These are phyloP conservation scores for Durotheca rogersii DNA, from an alignment of 495 filamentous ascomycete genomes.

Conservation along the genomic window DNA sequence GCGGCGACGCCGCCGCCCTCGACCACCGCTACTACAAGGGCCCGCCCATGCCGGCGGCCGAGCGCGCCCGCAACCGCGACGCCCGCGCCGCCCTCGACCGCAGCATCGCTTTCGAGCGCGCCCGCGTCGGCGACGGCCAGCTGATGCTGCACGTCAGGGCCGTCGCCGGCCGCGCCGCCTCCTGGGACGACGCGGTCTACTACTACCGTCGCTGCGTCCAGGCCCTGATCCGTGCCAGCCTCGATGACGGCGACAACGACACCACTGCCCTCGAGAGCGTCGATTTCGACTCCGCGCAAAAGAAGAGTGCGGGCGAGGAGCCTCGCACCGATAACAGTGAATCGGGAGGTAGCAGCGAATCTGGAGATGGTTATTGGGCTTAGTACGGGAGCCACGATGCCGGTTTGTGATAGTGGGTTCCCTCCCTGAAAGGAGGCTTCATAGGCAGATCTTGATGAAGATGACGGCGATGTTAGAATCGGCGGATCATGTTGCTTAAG, in stretches of 20 bases:
- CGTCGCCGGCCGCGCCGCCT: neutral
- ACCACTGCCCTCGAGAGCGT: too few species aligned
- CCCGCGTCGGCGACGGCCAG: slow-evolving; percentile 5
- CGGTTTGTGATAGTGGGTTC: too few species aligned
- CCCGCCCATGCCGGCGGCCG: rapidly evolving
- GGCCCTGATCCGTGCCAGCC: neutral
- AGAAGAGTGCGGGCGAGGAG: too few species aligned
- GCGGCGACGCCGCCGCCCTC: neutral
- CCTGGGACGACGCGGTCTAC: slow-evolving; percentile 3
- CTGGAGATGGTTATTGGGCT: too few species aligned
- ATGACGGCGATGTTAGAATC: too few species aligned
- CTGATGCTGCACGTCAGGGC: neutral
- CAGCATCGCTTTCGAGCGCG: neutral
- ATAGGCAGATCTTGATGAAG: too few species aligned
- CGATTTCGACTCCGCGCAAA: too few species aligned
- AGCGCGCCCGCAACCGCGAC: neutral
- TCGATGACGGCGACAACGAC: slow-evolving; percentile 2
- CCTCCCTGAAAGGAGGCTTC: too few species aligned
- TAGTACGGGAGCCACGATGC: too few species aligned
- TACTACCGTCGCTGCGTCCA: neutral
- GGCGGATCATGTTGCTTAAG: too few species aligned
- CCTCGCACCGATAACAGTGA: too few species aligned
- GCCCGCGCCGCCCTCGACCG: neutral
- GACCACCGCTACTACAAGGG: neutral
- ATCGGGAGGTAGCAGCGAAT: too few species aligned